Conservation (phyloP, 352 stramenopile genomes). For the Pythium apleroticum region DNA sequence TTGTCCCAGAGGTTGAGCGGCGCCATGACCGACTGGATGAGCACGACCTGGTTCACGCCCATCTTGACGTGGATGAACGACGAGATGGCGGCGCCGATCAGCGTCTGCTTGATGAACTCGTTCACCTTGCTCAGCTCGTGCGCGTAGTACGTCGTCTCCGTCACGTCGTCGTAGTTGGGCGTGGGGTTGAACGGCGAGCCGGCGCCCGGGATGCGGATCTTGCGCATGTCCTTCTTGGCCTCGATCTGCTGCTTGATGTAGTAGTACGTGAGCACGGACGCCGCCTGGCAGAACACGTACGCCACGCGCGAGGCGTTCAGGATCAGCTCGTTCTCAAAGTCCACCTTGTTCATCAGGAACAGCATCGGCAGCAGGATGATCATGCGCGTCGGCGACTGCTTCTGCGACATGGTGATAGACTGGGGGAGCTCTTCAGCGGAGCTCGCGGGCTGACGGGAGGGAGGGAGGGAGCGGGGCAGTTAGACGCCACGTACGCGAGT, state of each 20-base stretch:
- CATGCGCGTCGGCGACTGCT: constrained; percentile 81
- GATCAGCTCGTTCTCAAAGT: constrained; percentile 76
- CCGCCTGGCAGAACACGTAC: constrained; percentile 62
- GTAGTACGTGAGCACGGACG: constrained; percentile 58
- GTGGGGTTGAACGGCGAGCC: constrained; percentile 82
- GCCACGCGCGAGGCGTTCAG: constrained; percentile 60
- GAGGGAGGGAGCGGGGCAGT: not conserved
- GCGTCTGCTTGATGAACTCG: constrained; percentile 84
- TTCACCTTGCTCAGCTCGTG: constrained; percentile 72
- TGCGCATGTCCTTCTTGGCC: constrained; percentile 74
- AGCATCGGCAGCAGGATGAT: constrained; percentile 84
- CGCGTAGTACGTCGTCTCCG: constrained; percentile 74
- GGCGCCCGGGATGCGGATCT: constrained; percentile 68
- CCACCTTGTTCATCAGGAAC: constrained; percentile 84
- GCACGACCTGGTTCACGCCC: constrained; percentile 85
- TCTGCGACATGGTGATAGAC: constrained; percentile 34
- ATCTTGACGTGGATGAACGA: constrained; percentile 84
- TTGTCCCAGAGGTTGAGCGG: constrained; percentile 86
- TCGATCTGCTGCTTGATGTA: constrained; percentile 78
- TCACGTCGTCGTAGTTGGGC: constrained; percentile 77
- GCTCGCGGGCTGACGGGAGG: no score
- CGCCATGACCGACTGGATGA: constrained; percentile 86
- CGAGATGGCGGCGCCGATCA: constrained; percentile 76
- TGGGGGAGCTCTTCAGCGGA: constrained; percentile 1
- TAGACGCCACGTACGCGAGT: constrained; percentile 15